Base-by-base conservation (phyloP, 2,329 filamentous ascomycete species). In the Aspergillus thermomutatus region DNA sequence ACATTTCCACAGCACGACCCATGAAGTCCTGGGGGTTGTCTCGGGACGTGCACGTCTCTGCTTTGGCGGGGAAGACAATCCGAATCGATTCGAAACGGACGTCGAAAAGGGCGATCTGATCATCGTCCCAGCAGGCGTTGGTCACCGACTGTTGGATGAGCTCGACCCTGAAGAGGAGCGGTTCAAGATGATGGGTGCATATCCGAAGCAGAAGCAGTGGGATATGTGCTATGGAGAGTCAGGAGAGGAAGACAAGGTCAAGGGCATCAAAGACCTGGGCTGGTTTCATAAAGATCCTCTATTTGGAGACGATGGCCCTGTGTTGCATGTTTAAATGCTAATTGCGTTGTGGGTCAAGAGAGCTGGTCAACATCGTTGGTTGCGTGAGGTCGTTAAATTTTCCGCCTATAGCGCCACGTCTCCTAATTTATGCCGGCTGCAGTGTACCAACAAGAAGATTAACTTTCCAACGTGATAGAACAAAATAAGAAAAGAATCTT, bases 191-290 rank as follows among this genome's bases (percentile, higher is more conserved):
- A 82, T 90, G 0, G 87, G 87, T 0, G 81, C 80, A 49, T 89
- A 90, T 76, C 87, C 85, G 0, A 73, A 62, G 25, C 81, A 74
- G 17, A 79, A 76, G 55, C 61, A 70, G 19, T 90, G 86, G 86
- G 86, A 90, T 70, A 89, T 90, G 87, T 89, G 87, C 64, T 88
- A 89, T 74, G 87, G 87, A 1, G 77, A 76, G 52, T 64, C 76
- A 40, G 82, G 77, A 0, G 87, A 88, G 66, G 80, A 83, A 65
- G 68, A 71, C 6, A 82, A 82, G 64, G 70, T 81, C 6, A 70
- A 78, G 56, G 68, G 62, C 6, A 87, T 87, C 49, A 67, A 61
- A 52, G 61, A 64, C 3, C 62, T 88, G 64, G 64, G 61, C 4
- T 88, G 85, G 86, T 84, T 88, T 61, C 68, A 76, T 47, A 79